A percentile compares a stretch with the other conserved stretches of the same genome.
Conservation (phyloP, 768 basidiomycete genomes). For the Coprinopsis marcescibilis region DNA sequence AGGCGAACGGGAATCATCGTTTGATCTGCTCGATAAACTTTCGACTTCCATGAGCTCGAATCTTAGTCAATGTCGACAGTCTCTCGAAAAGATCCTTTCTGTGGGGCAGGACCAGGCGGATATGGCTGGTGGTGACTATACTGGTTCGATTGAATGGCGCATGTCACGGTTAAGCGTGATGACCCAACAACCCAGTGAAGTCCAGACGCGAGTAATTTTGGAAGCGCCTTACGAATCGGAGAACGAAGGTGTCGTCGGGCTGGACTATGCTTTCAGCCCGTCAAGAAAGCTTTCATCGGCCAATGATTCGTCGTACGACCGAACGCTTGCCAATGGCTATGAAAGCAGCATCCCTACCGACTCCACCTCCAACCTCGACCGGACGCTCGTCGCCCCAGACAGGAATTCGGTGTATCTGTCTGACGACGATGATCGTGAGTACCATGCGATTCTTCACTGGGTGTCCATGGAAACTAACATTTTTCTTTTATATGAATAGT, state of each 20-base stretch:
- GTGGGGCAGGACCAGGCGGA: conserved; percentile 70
- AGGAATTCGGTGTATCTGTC: conserved; percentile 19
- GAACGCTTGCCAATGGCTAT: conserved; percentile 19
- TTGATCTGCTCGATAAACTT: conserved; percentile 46
- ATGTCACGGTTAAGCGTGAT: conserved; percentile 64
- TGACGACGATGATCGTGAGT: conserved; percentile 33
- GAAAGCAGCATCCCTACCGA: conserved; percentile 2
- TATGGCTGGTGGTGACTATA: conserved; percentile 64
- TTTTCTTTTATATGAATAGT: conserved; percentile 14
- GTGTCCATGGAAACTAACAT: background rate
- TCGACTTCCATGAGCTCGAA: conserved; percentile 51
- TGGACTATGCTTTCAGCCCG: conserved; percentile 47
- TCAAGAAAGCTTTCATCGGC: conserved; percentile 22
- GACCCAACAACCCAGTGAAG: conserved; percentile 42
- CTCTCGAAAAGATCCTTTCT: conserved; percentile 54
- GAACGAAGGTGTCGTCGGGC: conserved; percentile 53
- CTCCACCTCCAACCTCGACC: conserved; percentile 20
- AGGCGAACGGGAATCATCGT: conserved; percentile 28
- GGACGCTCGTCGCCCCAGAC: conserved; percentile 22
- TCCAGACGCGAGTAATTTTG: no score
- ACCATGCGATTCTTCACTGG: background rate
- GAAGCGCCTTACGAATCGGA: conserved; percentile 25
- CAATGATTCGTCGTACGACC: conserved; percentile 23
- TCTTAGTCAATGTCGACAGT: conserved; percentile 47
- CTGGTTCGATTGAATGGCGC: conserved; percentile 71